Percentiles rank a stretch among this genome's conserved stretches.
Conservation (phyloP, 2,329 filamentous ascomycete species). For the Colletotrichum tropicicola region DNA sequence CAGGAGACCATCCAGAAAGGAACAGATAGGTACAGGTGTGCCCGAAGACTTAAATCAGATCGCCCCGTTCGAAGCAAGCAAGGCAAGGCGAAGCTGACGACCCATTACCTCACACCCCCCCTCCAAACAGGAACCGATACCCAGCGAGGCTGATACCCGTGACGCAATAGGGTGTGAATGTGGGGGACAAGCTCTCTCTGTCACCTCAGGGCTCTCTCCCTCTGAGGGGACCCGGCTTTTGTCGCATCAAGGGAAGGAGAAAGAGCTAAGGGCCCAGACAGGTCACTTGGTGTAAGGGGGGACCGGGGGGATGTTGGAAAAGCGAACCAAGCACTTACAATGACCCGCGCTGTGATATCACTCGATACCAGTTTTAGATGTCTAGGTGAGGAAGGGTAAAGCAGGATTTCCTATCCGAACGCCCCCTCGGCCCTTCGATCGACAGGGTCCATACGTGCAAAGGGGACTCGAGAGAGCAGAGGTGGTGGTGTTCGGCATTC, state of each 20-base stretch:
- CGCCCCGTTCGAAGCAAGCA: not conserved
- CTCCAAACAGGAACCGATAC: not conserved
- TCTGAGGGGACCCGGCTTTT: no score
- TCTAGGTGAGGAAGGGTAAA: not conserved
- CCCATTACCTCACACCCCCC: constrained; percentile 25
- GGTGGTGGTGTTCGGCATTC: not conserved
- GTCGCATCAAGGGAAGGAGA: no score
- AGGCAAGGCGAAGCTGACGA: not conserved
- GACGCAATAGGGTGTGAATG: constrained; percentile 25
- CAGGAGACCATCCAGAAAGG: not conserved
- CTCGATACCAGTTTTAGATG: not conserved
- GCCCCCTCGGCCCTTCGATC: not conserved
- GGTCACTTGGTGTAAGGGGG: no score
- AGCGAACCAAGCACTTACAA: not conserved
- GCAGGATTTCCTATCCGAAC: constrained; percentile 14
- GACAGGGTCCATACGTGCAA: not conserved
- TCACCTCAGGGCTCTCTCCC: no score
- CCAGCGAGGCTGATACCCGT: constrained; percentile 16
- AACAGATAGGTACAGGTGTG: not conserved
- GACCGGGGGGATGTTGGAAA: no score
- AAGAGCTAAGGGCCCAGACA: no score
- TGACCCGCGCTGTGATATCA: constrained; percentile 30
- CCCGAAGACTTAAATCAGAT: constrained; percentile 18
- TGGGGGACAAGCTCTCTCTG: not conserved
- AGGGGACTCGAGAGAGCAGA: not conserved